Evolutionary conservation across 495 filamentous ascomycete species (phyloP).

Genomic region (Talaromyces stipitatus): DNA sequence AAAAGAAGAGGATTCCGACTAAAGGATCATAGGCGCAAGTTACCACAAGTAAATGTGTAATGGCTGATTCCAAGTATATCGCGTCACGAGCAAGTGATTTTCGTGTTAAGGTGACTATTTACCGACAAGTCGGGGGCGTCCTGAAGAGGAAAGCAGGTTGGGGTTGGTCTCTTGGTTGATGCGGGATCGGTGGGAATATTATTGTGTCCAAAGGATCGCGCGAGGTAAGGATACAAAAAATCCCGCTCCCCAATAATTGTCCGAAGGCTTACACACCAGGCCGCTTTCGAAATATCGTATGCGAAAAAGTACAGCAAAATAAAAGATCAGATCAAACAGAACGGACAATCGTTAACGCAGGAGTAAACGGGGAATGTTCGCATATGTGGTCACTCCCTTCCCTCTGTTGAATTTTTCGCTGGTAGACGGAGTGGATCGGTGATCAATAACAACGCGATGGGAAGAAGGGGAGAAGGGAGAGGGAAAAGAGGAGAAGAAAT

Average conservation of each 20-base stretch:
- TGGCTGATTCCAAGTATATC: neutral
- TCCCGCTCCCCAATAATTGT: conserved; percentile 3
- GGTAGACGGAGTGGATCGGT: neutral
- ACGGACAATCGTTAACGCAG: neutral
- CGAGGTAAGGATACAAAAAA: conserved; percentile 5
- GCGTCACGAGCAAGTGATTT: neutral
- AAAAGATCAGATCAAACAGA: conserved; percentile 8
- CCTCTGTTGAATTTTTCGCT: neutral
- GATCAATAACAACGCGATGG: neutral
- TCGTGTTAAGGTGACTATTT: too few relatives aligned
- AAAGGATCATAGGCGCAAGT: conserved; percentile 5
- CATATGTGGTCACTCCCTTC: neutral
- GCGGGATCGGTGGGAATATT: neutral
- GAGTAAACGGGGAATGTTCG: neutral
- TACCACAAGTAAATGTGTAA: conserved; percentile 5
- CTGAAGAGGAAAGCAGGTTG: neutral
- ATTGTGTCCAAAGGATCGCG: neutral
- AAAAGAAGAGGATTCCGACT: conserved; percentile 4
- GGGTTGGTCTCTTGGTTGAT: neutral
- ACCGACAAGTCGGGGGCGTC: neutral
- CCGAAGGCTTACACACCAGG: neutral
- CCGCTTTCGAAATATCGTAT: neutral
- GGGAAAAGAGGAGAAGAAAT: conserved; percentile 8
- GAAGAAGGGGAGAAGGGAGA: neutral
- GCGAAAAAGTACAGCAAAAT: neutral